Evolutionary conservation across 1,139 yeast genomes (phyloP).

Genomic region (Zhuliangozyma blackwelliae): DNA sequence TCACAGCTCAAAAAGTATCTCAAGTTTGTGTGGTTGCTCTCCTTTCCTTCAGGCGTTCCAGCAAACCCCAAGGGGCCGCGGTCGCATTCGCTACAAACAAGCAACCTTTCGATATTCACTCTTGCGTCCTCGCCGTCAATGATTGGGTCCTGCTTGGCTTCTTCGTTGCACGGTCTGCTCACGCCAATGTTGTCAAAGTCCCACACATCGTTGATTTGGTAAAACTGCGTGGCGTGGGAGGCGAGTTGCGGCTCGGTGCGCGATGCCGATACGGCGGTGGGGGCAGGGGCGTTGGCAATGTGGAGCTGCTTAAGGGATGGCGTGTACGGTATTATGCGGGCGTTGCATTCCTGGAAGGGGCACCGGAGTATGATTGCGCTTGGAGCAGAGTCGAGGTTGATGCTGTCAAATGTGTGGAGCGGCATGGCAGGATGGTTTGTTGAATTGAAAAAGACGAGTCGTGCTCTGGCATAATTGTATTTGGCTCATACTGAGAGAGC

Average conservation of each 20-base stretch:
- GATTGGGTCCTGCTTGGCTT: conserved; percentile 6
- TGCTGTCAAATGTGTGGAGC: conserved; percentile 2
- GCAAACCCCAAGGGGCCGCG: conserved; percentile 72
- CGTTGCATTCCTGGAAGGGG: conserved; percentile 33
- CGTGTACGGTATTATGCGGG: conserved; percentile 30
- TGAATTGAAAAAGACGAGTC: background rate
- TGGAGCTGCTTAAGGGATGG: conserved; percentile 10
- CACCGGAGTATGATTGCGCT: conserved; percentile 22
- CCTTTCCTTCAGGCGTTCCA: conserved; percentile 26
- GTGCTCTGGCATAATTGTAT: no score
- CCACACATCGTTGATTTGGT: conserved; percentile 57
- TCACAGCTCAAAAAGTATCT: conserved; percentile 41
- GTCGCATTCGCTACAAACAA: conserved; percentile 73
- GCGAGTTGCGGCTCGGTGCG: conserved; percentile 1
- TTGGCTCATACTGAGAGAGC: no score
- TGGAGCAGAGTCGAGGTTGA: conserved; percentile 1
- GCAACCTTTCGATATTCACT: conserved; percentile 42
- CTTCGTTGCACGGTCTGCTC: conserved; percentile 41
- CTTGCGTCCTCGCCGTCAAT: conserved; percentile 16
- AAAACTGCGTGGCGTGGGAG: conserved; percentile 20
- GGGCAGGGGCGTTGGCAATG: conserved; percentile 27
- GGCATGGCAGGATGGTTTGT: conserved; percentile 5
- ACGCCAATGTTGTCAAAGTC: conserved; percentile 76
- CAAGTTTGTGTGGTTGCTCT: conserved; percentile 32
- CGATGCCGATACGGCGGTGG: conserved; percentile 18